Evolutionary conservation across 2,329 filamentous ascomycete species (phyloP), one percentile per base, ranked within the genome.

Genomic region (Colletotrichum sp.): DNA sequence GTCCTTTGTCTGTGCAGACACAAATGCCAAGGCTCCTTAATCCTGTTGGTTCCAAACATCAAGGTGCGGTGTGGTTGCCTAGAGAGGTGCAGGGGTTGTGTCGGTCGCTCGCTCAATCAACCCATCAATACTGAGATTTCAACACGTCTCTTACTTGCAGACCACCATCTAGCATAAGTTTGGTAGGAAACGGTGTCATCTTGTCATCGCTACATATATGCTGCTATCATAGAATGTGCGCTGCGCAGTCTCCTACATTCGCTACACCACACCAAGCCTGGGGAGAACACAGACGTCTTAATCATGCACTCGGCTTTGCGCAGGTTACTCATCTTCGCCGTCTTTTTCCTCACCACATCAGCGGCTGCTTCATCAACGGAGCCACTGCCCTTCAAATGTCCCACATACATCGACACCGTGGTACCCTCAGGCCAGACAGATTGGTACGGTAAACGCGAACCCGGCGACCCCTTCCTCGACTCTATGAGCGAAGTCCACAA

Each of bases 391-490:
- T 49, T 18, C 62, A 49, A 30, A 55, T 76, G 71, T 8, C 75
- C 75, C 6, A 70, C 59, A 5, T 60, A 76, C 28, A 74, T 76
- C n/a, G 64, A 70, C 30, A 70, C 66, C 16, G 52, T 70, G 13
- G 60, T 76, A 1, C 64, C 75, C 3, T 16, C 26, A 1, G 68
- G 72, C 24, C 68, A 66, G 21, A 16, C 16, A 9, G 6, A 5
- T 6, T 28, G 6, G 18, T 71, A 71, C 24, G 72, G 72, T 8
- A 44, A 28, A 28, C 72, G 67, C 32, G 72, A 74, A 6, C 44
- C 59, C 10, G 71, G 59, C 28, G 59, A 68, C 26, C 39, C 57
- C 9, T 36, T 73, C 52, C 71, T 76, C 16, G n/a, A 57, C 6
- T 63, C 59, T 36, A 70, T 76, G 66, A 52, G 24, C 4, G 66